Evolutionary conservation across 2,329 filamentous ascomycete genomes (phyloP).

Genomic region (Penicillium sp.): DNA sequence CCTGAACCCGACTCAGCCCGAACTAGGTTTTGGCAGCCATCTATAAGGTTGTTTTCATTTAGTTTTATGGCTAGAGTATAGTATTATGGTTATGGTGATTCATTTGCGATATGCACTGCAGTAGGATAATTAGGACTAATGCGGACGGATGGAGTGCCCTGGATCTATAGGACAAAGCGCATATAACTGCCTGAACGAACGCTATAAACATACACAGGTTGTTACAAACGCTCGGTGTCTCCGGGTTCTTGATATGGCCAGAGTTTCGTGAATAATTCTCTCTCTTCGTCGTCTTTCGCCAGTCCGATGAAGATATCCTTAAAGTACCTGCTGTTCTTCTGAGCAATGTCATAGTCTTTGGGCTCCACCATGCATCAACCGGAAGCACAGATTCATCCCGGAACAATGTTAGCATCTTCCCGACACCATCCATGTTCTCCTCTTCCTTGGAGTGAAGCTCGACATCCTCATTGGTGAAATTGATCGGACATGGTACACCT

Average conservation of each 20-base stretch:
- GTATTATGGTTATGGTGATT: too few species aligned
- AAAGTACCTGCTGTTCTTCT: constrained; percentile 19
- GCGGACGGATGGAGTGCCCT: not conserved
- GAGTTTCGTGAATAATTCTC: constrained; percentile 22
- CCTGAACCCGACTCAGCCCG: too few species aligned
- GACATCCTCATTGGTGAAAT: constrained; percentile 22
- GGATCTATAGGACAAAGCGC: not conserved
- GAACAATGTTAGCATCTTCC: constrained; percentile 29
- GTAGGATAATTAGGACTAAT: not conserved
- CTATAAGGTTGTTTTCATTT: not conserved
- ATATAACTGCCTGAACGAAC: not conserved
- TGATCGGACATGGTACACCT: constrained; percentile 21
- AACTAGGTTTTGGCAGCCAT: not conserved
- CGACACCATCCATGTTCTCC: constrained; percentile 32
- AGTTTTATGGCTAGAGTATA: not conserved
- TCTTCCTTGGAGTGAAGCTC: constrained; percentile 28
- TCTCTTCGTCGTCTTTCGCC: constrained; percentile 24
- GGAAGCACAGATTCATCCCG: constrained; percentile 28
- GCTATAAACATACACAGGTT: too few species aligned
- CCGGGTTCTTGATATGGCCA: constrained; percentile 26
- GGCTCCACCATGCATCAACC: constrained; percentile 33
- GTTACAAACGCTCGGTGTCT: not conserved
- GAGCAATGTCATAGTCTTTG: constrained; percentile 25
- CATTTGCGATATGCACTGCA: not conserved
- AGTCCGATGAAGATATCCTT: constrained; percentile 24